phyloP scores from a whole-genome alignment of 169 alveolate genomes.

The Babesia ovata region DNA sequence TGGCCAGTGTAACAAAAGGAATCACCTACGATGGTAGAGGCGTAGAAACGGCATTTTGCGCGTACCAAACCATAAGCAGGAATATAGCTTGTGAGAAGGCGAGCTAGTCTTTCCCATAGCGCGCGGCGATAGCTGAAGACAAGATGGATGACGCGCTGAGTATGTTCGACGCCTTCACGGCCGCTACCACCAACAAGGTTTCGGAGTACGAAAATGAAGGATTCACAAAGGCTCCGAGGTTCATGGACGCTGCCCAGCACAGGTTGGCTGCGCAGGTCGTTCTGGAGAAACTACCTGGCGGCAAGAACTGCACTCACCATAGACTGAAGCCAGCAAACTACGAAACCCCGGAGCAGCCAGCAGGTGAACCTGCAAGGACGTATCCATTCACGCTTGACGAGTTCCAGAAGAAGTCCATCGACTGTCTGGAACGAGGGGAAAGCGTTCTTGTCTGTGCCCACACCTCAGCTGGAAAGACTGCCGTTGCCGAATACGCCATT shows the following conservation, averaged over 20 bases:
- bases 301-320: constrained; percentile 64
- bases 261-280: constrained; percentile 45
- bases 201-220: constrained; percentile 25
- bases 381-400: constrained; percentile 93
- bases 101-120: too few species aligned
- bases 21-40: too few species aligned
- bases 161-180: constrained; percentile 69
- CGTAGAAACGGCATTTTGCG: too few species aligned
- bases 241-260: constrained; percentile 12
- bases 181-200: constrained; percentile 32
- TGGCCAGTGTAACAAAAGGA: too few species aligned
- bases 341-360: constrained; percentile 33
- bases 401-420: constrained; percentile 93
- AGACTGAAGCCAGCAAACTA: constrained; percentile 49
- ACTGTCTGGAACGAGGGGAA: constrained; percentile 93
- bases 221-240: constrained; percentile 32
- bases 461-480: constrained; percentile 99
- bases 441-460: constrained; percentile 99
- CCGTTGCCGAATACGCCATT: constrained; percentile 99
- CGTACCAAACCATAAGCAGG: too few species aligned
- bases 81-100: too few species aligned
- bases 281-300: constrained; percentile 45
- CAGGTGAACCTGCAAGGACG: constrained; percentile 84
- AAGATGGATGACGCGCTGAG: constrained; percentile 57
- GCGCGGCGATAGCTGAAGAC: neutral